phyloP scores from a whole-genome alignment of 2,329 filamentous ascomycete genomes.

The Stromatinia cepivora region DNA sequence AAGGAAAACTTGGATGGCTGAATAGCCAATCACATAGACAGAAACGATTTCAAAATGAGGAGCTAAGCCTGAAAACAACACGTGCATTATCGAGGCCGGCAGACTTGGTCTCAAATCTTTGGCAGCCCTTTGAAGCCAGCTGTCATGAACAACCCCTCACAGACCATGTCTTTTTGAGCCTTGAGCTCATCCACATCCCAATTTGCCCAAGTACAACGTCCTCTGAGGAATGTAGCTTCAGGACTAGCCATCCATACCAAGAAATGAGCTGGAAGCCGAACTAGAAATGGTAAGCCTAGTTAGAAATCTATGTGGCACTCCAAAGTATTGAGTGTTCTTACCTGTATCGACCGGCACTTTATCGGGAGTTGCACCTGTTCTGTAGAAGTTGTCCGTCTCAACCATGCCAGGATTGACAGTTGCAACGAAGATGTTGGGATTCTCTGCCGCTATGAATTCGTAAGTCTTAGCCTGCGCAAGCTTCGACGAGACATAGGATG shows the following conservation, averaged over 20 bases:
- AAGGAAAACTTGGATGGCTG: no score
- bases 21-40: no score
- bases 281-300: background rate
- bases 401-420: conserved; percentile 48
- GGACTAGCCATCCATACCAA: conserved; percentile 26
- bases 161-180: conserved; percentile 10
- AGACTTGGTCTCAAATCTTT: background rate
- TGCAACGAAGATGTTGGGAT: conserved; percentile 44
- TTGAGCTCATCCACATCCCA: conserved; percentile 52
- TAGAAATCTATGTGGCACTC: background rate
- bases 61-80: background rate
- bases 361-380: background rate
- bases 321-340: conserved; percentile 1
- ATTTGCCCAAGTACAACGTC: conserved; percentile 48
- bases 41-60: no score
- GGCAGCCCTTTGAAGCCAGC: conserved; percentile 14
- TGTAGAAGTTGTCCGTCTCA: conserved; percentile 20
- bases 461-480: conserved; percentile 45
- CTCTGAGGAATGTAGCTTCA: conserved; percentile 49
- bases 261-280: conserved; percentile 19
- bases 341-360: conserved; percentile 10
- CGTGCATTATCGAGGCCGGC: background rate
- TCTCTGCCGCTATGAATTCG: conserved; percentile 47
- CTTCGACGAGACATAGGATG: conserved; percentile 47
- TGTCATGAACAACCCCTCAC: conserved; percentile 11